phyloP scores from a whole-genome alignment of 805 yeast species.

The Cyberlindnera samutprakarnensis region DNA sequence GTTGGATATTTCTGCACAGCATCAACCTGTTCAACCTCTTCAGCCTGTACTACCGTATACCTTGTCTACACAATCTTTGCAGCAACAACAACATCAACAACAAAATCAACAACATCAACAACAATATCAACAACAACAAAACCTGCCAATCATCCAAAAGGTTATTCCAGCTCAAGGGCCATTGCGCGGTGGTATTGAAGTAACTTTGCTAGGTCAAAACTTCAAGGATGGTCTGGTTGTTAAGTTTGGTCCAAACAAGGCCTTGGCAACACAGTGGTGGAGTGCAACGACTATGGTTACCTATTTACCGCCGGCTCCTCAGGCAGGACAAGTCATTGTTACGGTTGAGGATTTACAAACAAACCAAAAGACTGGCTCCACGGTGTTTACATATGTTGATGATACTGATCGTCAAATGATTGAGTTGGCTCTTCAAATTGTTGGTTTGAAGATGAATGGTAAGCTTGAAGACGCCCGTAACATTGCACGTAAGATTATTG shows the following conservation, averaged over 20 bases:
- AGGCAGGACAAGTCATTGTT: constrained; percentile 88
- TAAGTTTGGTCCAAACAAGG: constrained; percentile 76
- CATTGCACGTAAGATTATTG: constrained; percentile 86
- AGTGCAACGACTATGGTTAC: constrained; percentile 90
- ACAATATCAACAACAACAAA: constrained; percentile 4
- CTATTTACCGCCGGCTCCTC: constrained; percentile 83
- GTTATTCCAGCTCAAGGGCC: constrained; percentile 96
- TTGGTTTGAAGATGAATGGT: constrained; percentile 95
- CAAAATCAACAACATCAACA: constrained; percentile 5
- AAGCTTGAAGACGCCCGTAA: constrained; percentile 90
- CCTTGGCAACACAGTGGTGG: constrained; percentile 92
- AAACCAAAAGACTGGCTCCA: constrained; percentile 12
- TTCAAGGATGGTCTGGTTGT: constrained; percentile 79
- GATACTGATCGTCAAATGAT: constrained; percentile 93
- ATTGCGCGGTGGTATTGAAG: constrained; percentile 91
- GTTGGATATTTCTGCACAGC: constrained; percentile 23
- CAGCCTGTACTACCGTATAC: constrained; percentile 6
- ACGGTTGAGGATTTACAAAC: constrained; percentile 55
- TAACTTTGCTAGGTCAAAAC: constrained; percentile 80
- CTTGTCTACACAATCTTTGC: constrained; percentile 6
- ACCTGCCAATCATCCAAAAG: constrained; percentile 47
- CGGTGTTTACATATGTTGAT: constrained; percentile 82
- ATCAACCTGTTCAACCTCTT: constrained; percentile 8
- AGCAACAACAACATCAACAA: constrained; percentile 6
- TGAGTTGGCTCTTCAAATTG: constrained; percentile 92